Conservation (phyloP, 164 flowering plant genomes). For the Vitis rupestris region DNA sequence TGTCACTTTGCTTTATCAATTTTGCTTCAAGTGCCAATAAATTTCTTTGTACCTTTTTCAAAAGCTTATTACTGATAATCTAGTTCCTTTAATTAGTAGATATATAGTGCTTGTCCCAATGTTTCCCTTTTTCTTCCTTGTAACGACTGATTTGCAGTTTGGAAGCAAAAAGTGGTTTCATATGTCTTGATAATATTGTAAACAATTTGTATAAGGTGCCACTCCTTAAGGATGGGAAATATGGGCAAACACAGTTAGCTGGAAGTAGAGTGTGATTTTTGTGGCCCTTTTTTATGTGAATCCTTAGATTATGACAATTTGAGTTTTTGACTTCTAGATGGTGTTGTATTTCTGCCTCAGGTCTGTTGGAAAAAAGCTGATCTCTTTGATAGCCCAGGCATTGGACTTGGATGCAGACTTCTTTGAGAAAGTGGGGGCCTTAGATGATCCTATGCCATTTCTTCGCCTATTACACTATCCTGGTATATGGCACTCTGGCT, state of each 20-base stretch:
- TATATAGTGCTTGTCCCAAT: too few relatives aligned
- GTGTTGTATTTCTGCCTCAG: slow-evolving; percentile 33
- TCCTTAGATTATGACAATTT: neutral
- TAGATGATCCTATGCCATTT: slow-evolving; percentile 41
- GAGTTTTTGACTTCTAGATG: neutral
- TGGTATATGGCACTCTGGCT: slow-evolving; percentile 36
- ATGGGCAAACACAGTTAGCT: neutral
- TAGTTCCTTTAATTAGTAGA: too few relatives aligned
- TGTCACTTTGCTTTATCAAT: too few relatives aligned
- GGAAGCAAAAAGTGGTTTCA: neutral
- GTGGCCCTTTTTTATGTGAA: neutral
- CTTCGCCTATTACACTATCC: slow-evolving; percentile 86
- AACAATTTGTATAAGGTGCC: neutral
- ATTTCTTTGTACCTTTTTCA: too few relatives aligned
- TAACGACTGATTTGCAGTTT: too few relatives aligned
- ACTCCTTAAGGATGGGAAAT: neutral
- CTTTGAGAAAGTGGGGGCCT: slow-evolving; percentile 67
- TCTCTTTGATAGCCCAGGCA: slow-evolving; percentile 66
- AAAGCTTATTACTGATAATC: too few relatives aligned
- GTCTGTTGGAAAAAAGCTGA: slow-evolving; percentile 44
- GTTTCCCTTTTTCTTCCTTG: too few relatives aligned
- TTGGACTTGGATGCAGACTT: slow-evolving; percentile 60
- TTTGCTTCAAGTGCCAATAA: too few relatives aligned
- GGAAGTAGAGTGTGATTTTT: neutral
- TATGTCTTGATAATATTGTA: neutral